These are phyloP conservation scores for Trichocladium antarcticum DNA, from an alignment of 495 filamentous ascomycete genomes.

Conservation along the genomic window DNA sequence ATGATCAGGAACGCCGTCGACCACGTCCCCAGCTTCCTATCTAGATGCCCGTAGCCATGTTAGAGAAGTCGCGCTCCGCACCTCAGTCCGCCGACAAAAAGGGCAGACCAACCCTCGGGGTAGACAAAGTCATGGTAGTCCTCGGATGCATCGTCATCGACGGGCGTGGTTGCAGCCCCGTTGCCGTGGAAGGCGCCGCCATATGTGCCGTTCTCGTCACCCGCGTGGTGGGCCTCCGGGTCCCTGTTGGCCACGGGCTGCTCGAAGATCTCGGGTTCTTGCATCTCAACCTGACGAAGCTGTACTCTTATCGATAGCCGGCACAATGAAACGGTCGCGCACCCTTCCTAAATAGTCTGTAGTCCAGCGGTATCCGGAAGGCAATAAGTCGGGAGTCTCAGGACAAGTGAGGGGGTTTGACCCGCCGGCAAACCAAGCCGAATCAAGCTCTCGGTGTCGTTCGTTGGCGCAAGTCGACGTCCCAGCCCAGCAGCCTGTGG, in stretches of 20 bases:
- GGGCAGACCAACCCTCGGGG: conserved; percentile 25
- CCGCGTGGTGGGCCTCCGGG: conserved; percentile 10
- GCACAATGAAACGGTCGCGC: too few relatives aligned
- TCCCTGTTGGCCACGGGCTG: conserved; percentile 25
- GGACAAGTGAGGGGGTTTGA: too few relatives aligned
- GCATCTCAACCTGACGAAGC: conserved; percentile 11
- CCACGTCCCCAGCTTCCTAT: conserved; percentile 27
- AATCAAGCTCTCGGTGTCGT: too few relatives aligned
- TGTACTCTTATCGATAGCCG: neutral
- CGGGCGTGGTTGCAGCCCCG: conserved; percentile 10
- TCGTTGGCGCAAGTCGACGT: too few relatives aligned
- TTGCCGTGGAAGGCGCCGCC: conserved; percentile 14
- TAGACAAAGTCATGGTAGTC: conserved; percentile 30
- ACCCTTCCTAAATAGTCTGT: too few relatives aligned
- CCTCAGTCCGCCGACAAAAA: neutral
- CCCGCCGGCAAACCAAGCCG: too few relatives aligned
- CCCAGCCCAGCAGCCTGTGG: too few relatives aligned
- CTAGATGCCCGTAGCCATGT: neutral
- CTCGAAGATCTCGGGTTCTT: conserved; percentile 29
- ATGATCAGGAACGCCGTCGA: conserved; percentile 29
- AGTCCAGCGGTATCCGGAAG: too few relatives aligned
- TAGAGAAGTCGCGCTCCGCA: neutral
- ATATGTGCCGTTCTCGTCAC: conserved; percentile 19
- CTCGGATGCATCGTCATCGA: conserved; percentile 14
- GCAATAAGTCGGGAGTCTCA: too few relatives aligned